Evolutionary conservation across 2,329 filamentous ascomycete genomes (phyloP).

Genomic region (Tolypocladium ovalisporum): DNA sequence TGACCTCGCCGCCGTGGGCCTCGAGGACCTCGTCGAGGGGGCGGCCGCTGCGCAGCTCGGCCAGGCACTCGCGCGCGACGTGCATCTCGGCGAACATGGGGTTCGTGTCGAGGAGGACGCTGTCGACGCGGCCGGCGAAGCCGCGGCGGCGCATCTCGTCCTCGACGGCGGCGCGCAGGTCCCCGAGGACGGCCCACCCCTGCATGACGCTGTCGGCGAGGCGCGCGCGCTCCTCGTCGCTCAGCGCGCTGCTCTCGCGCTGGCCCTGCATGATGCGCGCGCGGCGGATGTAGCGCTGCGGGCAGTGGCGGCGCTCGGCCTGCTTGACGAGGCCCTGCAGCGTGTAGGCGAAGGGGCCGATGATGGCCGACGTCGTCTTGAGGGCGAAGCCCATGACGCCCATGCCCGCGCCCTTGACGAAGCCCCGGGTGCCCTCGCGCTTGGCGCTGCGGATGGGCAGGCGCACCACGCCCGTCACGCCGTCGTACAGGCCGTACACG

Average conservation of each 20-base stretch:
- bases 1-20: not conserved
- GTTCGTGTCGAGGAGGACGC: conserved; percentile 14
- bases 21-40: conserved; percentile 12
- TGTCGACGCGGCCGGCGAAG: conserved; percentile 23
- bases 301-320: conserved; percentile 38
- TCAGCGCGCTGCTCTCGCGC: conserved; percentile 27
- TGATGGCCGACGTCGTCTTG: conserved; percentile 51
- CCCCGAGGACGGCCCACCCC: conserved; percentile 20
- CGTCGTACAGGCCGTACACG: conserved; percentile 53
- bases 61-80: conserved; percentile 32
- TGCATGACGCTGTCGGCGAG: conserved; percentile 15
- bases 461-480: conserved; percentile 49
- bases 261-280: conserved; percentile 50
- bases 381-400: conserved; percentile 53
- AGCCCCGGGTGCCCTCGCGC: conserved; percentile 34
- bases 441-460: conserved; percentile 48
- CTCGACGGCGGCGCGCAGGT: conserved; percentile 16
- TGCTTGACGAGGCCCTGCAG: conserved; percentile 56
- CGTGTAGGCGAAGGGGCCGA: conserved; percentile 50
- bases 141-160: conserved; percentile 22
- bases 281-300: conserved; percentile 40
- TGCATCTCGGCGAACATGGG: conserved; percentile 37
- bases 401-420: conserved; percentile 47
- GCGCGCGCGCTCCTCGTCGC: conserved; percentile 18
- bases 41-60: conserved; percentile 33